Conservation (phyloP, 805 yeast genomes). For the Yarrowia alimentaria region DNA sequence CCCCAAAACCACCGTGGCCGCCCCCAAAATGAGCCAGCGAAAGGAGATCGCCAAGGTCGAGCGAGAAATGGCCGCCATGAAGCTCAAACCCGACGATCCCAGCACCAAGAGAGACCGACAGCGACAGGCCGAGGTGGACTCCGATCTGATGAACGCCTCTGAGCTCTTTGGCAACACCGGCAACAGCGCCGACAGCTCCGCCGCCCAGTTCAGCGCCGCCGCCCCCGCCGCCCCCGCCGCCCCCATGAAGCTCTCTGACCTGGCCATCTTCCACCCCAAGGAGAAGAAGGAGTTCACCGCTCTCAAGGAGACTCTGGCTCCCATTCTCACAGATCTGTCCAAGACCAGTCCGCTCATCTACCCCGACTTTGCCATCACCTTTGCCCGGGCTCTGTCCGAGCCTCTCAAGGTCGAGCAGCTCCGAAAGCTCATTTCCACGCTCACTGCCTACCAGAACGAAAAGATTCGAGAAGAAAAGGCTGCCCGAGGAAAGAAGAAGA, state of each 20-base stretch:
- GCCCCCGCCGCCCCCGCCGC: conserved; percentile 26
- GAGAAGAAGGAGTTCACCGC: conserved; percentile 76
- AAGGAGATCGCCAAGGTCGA: conserved; percentile 43
- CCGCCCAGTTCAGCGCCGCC: conserved; percentile 13
- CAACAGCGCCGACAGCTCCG: conserved; percentile 41
- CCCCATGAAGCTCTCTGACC: conserved; percentile 36
- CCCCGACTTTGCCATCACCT: conserved; percentile 75
- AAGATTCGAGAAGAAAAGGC: conserved; percentile 89
- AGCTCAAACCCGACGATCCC: conserved; percentile 56
- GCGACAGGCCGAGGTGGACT: conserved; percentile 73
- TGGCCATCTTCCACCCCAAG: conserved; percentile 75
- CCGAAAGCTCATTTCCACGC: conserved; percentile 80
- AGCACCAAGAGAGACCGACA: conserved; percentile 70
- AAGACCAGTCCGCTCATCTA: conserved; percentile 65
- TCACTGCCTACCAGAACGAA: conserved; percentile 76
- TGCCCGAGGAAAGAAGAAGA: conserved; percentile 92
- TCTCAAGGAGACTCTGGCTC: conserved; percentile 67
- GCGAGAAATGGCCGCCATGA: conserved; percentile 47
- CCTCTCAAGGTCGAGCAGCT: conserved; percentile 81
- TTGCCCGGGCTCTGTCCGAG: conserved; percentile 76
- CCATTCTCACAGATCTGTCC: conserved; percentile 59
- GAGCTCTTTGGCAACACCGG: conserved; percentile 74
- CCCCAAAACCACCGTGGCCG: conserved; percentile 47
- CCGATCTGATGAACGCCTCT: conserved; percentile 91
- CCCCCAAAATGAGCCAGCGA: conserved; percentile 43